Evolutionary conservation across 164 flowering plant species (phyloP).

Genomic region (Nelumbo lutea): DNA sequence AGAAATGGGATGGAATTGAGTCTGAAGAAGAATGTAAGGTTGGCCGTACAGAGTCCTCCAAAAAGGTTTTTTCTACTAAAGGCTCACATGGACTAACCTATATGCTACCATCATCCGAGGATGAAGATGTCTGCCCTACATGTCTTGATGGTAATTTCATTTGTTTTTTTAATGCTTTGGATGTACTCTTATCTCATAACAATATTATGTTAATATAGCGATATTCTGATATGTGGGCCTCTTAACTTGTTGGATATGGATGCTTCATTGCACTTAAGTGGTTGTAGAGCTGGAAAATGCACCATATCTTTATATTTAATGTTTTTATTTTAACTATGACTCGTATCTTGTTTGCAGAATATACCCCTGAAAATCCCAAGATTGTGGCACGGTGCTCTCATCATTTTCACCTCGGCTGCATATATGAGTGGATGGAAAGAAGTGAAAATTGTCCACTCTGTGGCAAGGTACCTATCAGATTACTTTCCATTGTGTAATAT

Average conservation of each 20-base stretch:
- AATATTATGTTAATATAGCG: neutral
- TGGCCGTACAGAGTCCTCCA: slow-evolving; percentile 35
- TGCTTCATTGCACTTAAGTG: neutral
- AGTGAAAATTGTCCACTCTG: slow-evolving; percentile 77
- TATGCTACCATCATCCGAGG: slow-evolving; percentile 40
- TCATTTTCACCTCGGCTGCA: slow-evolving; percentile 75
- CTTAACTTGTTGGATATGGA: neutral
- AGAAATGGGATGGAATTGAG: slow-evolving; percentile 38
- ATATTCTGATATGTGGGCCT: neutral
- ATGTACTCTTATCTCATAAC: neutral
- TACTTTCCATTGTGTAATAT: neutral
- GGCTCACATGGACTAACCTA: slow-evolving; percentile 26
- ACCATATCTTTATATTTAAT: neutral
- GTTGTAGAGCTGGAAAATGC: neutral
- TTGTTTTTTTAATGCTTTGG: neutral
- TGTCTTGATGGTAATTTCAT: slow-evolving; percentile 58
- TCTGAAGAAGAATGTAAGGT: slow-evolving; percentile 37
- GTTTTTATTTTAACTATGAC: neutral
- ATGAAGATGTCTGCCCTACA: slow-evolving; percentile 70
- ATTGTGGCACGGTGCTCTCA: slow-evolving; percentile 57
- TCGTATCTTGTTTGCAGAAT: slow-evolving; percentile 41
- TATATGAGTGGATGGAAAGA: slow-evolving; percentile 82
- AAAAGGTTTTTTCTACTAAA: slow-evolving; percentile 33
- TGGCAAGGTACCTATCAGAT: slow-evolving; percentile 53
- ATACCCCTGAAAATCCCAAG: slow-evolving; percentile 65